phyloP scores from a whole-genome alignment of 208 protist species.

The Angomonas desouzai region DNA sequence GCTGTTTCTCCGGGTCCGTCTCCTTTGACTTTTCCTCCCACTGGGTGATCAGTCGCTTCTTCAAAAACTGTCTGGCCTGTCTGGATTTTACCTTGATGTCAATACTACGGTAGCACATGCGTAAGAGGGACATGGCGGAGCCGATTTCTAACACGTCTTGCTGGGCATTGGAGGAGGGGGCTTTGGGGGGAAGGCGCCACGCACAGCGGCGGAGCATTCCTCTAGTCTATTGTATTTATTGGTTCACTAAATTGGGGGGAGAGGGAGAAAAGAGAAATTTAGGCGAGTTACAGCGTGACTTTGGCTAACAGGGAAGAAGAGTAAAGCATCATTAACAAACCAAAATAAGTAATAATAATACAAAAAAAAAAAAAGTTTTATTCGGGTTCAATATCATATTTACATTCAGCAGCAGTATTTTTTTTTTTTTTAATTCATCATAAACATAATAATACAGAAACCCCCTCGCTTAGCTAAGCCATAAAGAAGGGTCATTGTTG shows the following conservation, averaged over 20 bases:
- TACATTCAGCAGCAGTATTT: slow-evolving; percentile 4
- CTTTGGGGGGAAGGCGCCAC: slow-evolving; percentile 10
- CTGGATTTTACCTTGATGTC: slow-evolving; percentile 86
- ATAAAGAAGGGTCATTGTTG: slow-evolving; percentile 66
- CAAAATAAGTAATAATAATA: too few species aligned
- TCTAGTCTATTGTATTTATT: slow-evolving; percentile 8
- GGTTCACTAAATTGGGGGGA: neutral
- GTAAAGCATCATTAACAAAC: neutral
- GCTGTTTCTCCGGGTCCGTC: slow-evolving; percentile 77
- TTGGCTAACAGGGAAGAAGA: too few species aligned
- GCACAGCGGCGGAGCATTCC: slow-evolving; percentile 28
- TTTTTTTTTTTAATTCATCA: too few species aligned
- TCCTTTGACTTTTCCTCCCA: slow-evolving; percentile 70
- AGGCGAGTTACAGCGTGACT: too few species aligned
- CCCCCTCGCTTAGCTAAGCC: too few species aligned
- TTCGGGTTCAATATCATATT: neutral
- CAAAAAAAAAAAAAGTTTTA: neutral
- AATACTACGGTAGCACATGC: slow-evolving; percentile 90
- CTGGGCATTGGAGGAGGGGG: slow-evolving; percentile 64
- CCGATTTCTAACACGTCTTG: slow-evolving; percentile 77
- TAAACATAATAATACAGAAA: too few species aligned
- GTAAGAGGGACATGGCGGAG: slow-evolving; percentile 73
- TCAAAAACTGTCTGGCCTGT: slow-evolving; percentile 80
- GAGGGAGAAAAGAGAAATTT: too few species aligned
- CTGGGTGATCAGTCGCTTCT: slow-evolving; percentile 74